Evolutionary conservation across 805 yeast species (phyloP).

Genomic region (Candida nemodendra): DNA sequence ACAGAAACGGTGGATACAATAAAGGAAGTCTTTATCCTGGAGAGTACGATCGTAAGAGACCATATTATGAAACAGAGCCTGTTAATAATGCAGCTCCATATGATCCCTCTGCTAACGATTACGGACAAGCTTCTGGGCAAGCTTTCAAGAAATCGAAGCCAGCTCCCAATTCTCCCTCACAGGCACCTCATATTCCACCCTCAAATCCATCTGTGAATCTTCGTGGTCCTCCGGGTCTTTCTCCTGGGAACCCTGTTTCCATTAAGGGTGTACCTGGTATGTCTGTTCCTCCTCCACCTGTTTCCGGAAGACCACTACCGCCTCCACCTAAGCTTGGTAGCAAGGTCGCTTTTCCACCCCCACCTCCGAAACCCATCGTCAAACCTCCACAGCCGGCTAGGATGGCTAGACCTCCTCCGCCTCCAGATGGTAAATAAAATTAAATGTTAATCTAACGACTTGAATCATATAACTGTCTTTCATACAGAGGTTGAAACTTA

Average conservation of each 20-base stretch:
- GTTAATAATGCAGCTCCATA: too few species aligned
- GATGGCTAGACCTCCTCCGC: slow-evolving; percentile 6
- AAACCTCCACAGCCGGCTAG: background rate
- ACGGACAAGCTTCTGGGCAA: too few species aligned
- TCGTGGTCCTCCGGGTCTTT: slow-evolving; percentile 25
- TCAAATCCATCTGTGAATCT: slow-evolving; percentile 20
- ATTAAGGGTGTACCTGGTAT: slow-evolving; percentile 7
- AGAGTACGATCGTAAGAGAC: too few species aligned
- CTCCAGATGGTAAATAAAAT: slow-evolving; percentile 2
- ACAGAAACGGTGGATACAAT: too few species aligned
- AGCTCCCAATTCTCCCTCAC: slow-evolving; percentile 6
- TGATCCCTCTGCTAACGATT: too few species aligned
- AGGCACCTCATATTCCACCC: slow-evolving; percentile 9
- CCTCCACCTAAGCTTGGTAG: slow-evolving; percentile 8
- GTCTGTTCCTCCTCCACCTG: slow-evolving; percentile 28
- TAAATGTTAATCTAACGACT: too few species aligned
- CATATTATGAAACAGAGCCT: too few species aligned
- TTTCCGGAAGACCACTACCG: slow-evolving; percentile 14
- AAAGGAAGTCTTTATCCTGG: too few species aligned
- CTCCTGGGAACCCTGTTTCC: slow-evolving; percentile 12
- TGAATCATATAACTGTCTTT: too few species aligned
- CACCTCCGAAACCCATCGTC: slow-evolving; percentile 10
- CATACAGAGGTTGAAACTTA: too few species aligned
- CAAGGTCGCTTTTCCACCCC: slow-evolving; percentile 7
- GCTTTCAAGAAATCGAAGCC: slow-evolving; percentile 3